Evolutionary conservation across 768 basidiomycete genomes (phyloP), one percentile per base, ranked within the genome.

Genomic region (Boletus sp.): DNA sequence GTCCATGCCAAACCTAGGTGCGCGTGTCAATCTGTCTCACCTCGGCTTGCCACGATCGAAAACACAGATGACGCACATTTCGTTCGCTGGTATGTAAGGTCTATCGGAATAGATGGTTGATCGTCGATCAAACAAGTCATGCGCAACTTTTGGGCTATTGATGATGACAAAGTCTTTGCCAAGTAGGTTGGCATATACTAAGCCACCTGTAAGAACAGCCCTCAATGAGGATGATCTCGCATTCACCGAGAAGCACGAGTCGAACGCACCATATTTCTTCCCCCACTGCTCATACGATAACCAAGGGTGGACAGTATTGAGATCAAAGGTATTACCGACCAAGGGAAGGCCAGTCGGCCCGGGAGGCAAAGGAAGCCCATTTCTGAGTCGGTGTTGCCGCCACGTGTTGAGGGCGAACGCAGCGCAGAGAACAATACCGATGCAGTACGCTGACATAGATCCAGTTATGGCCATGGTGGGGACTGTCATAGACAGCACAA

Each of bases 301-400:
- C 74, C 74, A 75, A 10, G 73, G 71, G 1, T 61, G 47, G 7
- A 37, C 17, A 5, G 52, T 2, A 29, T 71, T 46, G 44, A 75
- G 10, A 30, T 66, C 58, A 11, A 67, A 48, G 9, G 55, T 14
- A 39, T 55, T 68, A 2, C 72, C 73, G 4, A 71, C 30, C 30
- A 74, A 50, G 2, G 72, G 73, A 39, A 84, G 70, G 42, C 79
- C 78, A 50, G 70, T 76, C 0, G 84, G 84, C 14, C 83, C 84
- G 17, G 79, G 80, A 35, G 79, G 79, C 15, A 82, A 69, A 41
- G 76, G 67, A 52, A 64, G 53, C 4, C 67, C 64, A 12, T 42
- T 32, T 41, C 63, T 58, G 45, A 47, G 50, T 29, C 48, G 56
- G 28, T 42, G 40, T 30, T 50, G 40, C 42, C 58, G 48, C 70